These are phyloP conservation scores for Mrakia hoshinonis DNA, from an alignment of 768 basidiomycete genomes.

Conservation along the genomic window DNA sequence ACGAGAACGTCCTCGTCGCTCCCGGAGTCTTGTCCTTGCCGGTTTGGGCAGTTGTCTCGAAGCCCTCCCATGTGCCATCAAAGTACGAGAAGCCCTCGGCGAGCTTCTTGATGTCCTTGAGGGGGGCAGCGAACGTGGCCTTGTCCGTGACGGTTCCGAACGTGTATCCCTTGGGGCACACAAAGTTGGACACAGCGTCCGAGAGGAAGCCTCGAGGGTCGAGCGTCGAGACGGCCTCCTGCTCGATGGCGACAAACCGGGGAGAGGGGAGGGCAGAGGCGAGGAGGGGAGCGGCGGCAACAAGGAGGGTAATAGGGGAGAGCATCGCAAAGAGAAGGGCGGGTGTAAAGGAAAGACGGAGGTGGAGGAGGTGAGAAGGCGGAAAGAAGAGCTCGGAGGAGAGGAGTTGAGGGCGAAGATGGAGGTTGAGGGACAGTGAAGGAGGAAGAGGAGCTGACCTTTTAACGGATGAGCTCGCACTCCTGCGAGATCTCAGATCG, in stretches of 20 bases:
- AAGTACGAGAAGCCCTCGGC: slow-evolving; percentile 12
- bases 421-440: not conserved
- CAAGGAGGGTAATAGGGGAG: not conserved
- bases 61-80: slow-evolving; percentile 19
- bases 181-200: not conserved
- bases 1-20: slow-evolving; percentile 14
- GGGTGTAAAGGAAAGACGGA: not conserved
- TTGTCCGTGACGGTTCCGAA: slow-evolving; percentile 13
- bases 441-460: not conserved
- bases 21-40: slow-evolving; percentile 25
- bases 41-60: not conserved
- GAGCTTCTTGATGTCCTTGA: slow-evolving; percentile 10
- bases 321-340: not conserved
- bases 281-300: slow-evolving; percentile 13
- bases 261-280: slow-evolving; percentile 2
- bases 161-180: slow-evolving; percentile 16
- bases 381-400: too few relatives aligned
- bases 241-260: not conserved
- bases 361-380: not conserved
- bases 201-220: slow-evolving; percentile 6
- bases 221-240: not conserved
- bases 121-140: not conserved
- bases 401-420: not conserved
- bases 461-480: not conserved
- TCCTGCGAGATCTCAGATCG: not conserved